Percentiles rank a stretch among this genome's conserved stretches.
phyloP scores from a whole-genome alignment of 192 early-diverging fungal genomes.

The Lobulomyces angularis region DNA sequence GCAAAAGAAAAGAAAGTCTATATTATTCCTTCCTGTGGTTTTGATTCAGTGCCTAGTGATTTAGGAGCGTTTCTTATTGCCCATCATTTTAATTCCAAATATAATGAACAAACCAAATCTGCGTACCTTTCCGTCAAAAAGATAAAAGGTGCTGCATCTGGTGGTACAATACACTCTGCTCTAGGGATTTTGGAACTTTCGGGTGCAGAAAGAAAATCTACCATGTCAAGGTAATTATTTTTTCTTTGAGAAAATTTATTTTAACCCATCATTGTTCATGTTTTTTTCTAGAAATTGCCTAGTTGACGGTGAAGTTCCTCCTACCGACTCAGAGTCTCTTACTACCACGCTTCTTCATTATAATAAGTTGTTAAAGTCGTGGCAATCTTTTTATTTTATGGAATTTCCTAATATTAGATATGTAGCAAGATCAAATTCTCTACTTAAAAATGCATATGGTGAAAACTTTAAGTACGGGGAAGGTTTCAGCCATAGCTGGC shows the following conservation, averaged over 20 bases:
- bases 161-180: conserved; percentile 49
- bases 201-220: no score
- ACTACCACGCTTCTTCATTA: conserved; percentile 24
- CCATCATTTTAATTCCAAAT: conserved; percentile 22
- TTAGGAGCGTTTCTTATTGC: conserved; percentile 58
- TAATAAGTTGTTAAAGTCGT: conserved; percentile 39
- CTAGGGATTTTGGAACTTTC: no score
- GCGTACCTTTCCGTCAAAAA: conserved; percentile 8
- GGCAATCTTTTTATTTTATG: conserved; percentile 57
- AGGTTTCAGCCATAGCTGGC: conserved; percentile 24
- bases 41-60: conserved; percentile 86
- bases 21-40: conserved; percentile 76
- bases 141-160: conserved; percentile 42
- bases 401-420: conserved; percentile 45
- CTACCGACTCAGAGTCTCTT: conserved; percentile 17
- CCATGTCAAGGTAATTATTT: no score
- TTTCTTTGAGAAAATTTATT: no score
- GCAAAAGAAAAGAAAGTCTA: conserved; percentile 52
- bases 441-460: conserved; percentile 39
- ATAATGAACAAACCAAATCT: conserved; percentile 12
- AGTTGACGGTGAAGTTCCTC: no score
- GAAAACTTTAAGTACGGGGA: conserved; percentile 50
- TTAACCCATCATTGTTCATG: no score
- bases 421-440: conserved; percentile 48
- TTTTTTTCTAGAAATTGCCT: no score